Evolutionary conservation across 2,329 filamentous ascomycete species (phyloP).

Genomic region (Diatrype stigma): DNA sequence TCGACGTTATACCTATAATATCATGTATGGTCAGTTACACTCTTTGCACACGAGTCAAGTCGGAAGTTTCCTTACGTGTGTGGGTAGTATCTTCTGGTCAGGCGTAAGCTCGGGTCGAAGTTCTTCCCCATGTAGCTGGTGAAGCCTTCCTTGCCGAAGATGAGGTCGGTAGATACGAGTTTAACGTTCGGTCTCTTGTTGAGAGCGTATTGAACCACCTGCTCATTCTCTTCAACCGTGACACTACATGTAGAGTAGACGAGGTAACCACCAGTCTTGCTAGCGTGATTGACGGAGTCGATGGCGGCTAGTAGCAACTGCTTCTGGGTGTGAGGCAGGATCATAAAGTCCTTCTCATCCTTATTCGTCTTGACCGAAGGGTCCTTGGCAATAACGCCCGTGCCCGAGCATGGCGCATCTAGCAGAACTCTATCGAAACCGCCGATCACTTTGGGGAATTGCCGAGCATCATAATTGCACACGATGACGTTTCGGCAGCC

Average conservation of each 20-base stretch:
- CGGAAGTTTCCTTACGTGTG: constrained; percentile 46
- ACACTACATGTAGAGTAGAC: constrained; percentile 97
- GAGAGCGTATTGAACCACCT: constrained; percentile 89
- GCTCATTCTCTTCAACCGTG: constrained; percentile 88
- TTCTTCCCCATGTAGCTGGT: constrained; percentile 85
- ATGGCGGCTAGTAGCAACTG: constrained; percentile 90
- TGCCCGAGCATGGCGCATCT: constrained; percentile 93
- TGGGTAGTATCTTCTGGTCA: constrained; percentile 83
- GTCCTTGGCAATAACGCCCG: constrained; percentile 96
- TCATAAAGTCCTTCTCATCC: constrained; percentile 90
- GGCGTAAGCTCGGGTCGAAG: constrained; percentile 79
- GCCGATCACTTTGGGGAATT: constrained; percentile 91
- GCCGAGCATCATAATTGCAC: constrained; percentile 89
- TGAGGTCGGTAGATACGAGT: constrained; percentile 84
- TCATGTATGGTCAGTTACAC: not conserved
- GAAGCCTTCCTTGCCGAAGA: constrained; percentile 91
- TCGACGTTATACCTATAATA: constrained; percentile 72
- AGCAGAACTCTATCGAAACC: constrained; percentile 94
- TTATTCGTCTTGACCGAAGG: constrained; percentile 98
- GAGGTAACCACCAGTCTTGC: constrained; percentile 89
- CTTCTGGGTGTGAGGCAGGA: constrained; percentile 90
- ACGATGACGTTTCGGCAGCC: constrained; percentile 93
- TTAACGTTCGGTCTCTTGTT: constrained; percentile 89
- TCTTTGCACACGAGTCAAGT: not conserved
- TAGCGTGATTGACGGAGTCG: constrained; percentile 86